A percentile compares a stretch with the other conserved stretches of the same genome.
Conservation (phyloP, 2,329 filamentous ascomycete species). For the Botrytis byssoidea region DNA sequence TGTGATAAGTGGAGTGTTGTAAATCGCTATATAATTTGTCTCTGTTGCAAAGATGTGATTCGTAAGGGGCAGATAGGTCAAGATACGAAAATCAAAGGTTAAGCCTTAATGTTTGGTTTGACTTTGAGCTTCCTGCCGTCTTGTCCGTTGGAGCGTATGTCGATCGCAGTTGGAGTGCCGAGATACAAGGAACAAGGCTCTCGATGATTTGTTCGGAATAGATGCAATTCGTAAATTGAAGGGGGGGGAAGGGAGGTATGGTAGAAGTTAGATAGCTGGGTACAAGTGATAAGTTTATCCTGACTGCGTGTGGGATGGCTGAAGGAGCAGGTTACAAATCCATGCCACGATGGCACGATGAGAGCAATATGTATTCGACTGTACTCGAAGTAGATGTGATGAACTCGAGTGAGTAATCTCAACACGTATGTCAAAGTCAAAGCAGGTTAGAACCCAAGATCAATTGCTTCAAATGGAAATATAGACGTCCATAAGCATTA, state of each 20-base stretch:
- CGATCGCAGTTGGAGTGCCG: background rate
- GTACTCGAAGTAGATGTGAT: background rate
- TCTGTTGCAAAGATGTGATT: background rate
- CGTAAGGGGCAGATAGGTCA: background rate
- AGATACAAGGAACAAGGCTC: background rate
- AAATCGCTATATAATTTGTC: background rate
- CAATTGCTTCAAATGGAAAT: background rate
- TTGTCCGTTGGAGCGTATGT: background rate
- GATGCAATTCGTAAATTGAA: background rate
- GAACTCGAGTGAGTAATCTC: background rate
- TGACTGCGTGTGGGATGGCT: background rate
- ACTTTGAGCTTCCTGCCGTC: background rate
- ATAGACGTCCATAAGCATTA: background rate
- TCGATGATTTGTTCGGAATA: background rate
- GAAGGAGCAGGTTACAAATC: background rate
- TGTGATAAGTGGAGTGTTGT: background rate
- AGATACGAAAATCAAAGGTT: background rate
- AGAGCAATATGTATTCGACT: background rate
- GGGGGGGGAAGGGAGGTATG: background rate
- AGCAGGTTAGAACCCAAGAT: background rate
- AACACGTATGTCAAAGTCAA: background rate
- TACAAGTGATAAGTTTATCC: background rate
- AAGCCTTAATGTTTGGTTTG: background rate
- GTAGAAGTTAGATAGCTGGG: background rate
- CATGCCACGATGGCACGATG: background rate